Evolutionary conservation across 371 early-diverging fungal genomes (phyloP).

Genomic region (Agmasoma carcini): DNA sequence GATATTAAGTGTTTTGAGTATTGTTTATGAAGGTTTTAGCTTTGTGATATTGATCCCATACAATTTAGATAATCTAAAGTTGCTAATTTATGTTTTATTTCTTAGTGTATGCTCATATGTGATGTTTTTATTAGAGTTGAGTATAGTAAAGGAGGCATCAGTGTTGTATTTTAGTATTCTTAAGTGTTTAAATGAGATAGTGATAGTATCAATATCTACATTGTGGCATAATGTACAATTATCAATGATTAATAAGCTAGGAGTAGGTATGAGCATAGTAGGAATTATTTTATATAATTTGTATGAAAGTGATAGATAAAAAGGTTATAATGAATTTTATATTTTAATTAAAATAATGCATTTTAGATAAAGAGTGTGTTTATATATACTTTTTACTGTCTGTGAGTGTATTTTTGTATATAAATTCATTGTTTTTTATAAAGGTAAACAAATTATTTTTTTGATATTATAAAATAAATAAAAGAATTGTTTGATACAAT

Average conservation of each 20-base stretch:
- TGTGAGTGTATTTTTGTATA: too few species aligned
- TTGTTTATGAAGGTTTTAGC: slow-evolving; percentile 40
- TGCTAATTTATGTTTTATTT: slow-evolving; percentile 37
- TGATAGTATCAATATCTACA: slow-evolving; percentile 48
- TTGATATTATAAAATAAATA: too few species aligned
- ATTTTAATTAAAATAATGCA: too few species aligned
- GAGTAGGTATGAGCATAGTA: slow-evolving; percentile 44
- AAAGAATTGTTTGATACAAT: too few species aligned
- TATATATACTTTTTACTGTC: too few species aligned
- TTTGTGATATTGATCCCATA: too few species aligned
- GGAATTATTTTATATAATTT: slow-evolving; percentile 47
- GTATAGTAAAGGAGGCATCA: slow-evolving; percentile 43
- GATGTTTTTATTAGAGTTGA: slow-evolving; percentile 45
- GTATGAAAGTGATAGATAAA: slow-evolving; percentile 2
- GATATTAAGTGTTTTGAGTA: slow-evolving; percentile 36
- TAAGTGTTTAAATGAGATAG: slow-evolving; percentile 50
- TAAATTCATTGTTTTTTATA: too few species aligned
- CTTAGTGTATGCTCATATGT: slow-evolving; percentile 40
- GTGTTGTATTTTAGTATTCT: slow-evolving; percentile 48
- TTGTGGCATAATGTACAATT: slow-evolving; percentile 26
- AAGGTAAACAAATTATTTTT: too few species aligned
- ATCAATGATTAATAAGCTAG: slow-evolving; percentile 39
- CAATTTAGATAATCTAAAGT: slow-evolving; percentile 38
- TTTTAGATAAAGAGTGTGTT: too few species aligned
- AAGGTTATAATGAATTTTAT: too few species aligned